phyloP scores from a whole-genome alignment of 345 rosid species.

The Hypericum perforatum region DNA sequence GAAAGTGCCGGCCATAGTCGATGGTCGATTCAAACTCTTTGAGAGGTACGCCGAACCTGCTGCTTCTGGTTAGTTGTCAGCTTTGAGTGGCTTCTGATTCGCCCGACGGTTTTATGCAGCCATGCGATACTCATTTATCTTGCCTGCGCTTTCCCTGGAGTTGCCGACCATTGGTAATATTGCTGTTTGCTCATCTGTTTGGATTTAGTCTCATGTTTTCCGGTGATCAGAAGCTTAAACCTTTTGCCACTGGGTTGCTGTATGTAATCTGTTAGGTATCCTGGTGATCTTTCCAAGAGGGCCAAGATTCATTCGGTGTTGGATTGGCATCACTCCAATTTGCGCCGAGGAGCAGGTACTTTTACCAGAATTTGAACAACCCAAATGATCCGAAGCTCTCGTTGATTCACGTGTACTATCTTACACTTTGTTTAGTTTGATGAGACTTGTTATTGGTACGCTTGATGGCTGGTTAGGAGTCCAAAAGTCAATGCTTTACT shows the following conservation, averaged over 20 bases:
- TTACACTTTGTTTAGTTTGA: too few species aligned
- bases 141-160: constrained; percentile 65
- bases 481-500: too few species aligned
- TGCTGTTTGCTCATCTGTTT: neutral
- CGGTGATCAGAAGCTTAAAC: too few species aligned
- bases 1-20: constrained; percentile 64
- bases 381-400: too few species aligned
- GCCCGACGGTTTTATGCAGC: constrained; percentile 31
- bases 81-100: neutral
- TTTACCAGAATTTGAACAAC: too few species aligned
- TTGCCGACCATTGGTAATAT: constrained; percentile 68
- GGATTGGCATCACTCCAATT: constrained; percentile 83
- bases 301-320: constrained; percentile 72
- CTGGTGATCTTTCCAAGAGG: constrained; percentile 67
- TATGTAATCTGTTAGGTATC: constrained; percentile 44
- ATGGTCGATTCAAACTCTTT: constrained; percentile 69
- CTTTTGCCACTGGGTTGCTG: neutral
- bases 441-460: too few species aligned
- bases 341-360: constrained; percentile 25
- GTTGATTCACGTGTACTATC: too few species aligned
- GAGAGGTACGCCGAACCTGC: constrained; percentile 48
- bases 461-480: too few species aligned
- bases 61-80: neutral
- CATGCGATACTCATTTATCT: constrained; percentile 80
- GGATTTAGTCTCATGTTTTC: neutral